A percentile compares a stretch with the other conserved stretches of the same genome.
phyloP scores from a whole-genome alignment of 108 stramenopile species.

The Skeletonema grethae region DNA sequence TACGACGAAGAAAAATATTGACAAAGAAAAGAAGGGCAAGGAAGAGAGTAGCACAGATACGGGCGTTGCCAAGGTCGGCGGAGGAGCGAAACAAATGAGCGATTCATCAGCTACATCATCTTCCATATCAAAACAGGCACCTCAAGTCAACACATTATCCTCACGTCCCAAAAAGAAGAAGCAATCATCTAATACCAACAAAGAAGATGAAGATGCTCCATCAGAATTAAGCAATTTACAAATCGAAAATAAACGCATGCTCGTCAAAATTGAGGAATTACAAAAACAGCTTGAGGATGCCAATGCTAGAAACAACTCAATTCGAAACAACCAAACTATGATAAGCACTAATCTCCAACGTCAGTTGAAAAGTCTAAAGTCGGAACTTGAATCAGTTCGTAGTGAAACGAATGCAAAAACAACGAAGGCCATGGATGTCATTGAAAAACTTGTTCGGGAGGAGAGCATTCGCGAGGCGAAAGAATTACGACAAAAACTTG shows the following conservation, averaged over 20 bases:
- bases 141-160: neutral
- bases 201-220: neutral
- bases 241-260: slow-evolving; percentile 6
- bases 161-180: slow-evolving; percentile 1
- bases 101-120: neutral
- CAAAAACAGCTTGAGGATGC: slow-evolving; percentile 37
- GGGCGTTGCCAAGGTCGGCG: neutral
- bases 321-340: slow-evolving; percentile 79
- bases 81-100: neutral
- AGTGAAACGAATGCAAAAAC: slow-evolving; percentile 6
- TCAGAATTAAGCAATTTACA: slow-evolving; percentile 4
- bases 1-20: neutral
- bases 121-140: slow-evolving; percentile 1
- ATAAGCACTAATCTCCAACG: slow-evolving; percentile 63
- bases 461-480: slow-evolving; percentile 55
- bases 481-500: slow-evolving; percentile 65
- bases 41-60: neutral
- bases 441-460: slow-evolving; percentile 67
- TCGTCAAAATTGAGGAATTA: slow-evolving; percentile 7
- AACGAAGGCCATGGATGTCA: slow-evolving; percentile 22
- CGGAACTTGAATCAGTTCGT: slow-evolving; percentile 20
- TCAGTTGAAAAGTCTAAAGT: slow-evolving; percentile 26
- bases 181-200: neutral
- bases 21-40: slow-evolving; percentile 1
- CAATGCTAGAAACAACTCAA: slow-evolving; percentile 34